Evolutionary conservation across 345 rosid species (phyloP), one percentile per base, ranked within the genome.

Genomic region (Dipteronia dyeriana): DNA sequence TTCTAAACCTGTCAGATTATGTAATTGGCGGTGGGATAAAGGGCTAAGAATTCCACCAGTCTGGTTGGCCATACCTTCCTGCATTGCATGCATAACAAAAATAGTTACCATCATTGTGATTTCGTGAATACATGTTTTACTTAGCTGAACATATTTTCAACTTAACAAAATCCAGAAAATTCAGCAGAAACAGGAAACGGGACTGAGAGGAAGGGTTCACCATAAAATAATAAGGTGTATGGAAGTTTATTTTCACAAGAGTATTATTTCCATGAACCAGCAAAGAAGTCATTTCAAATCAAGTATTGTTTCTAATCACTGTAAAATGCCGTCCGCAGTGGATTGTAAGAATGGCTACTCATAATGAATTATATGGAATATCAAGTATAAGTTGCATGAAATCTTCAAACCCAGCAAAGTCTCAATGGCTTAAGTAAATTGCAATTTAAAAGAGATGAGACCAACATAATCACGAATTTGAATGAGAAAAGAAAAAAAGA

Each of bases 1-100:
- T 51, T 66, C 9, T 64, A 56, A 66, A 96, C 98, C 98, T 92
- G 97, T 85, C 98, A 97, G 13, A 98, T 94, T 60, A 94, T 92
- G 88, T 97, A 96, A 76, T 84, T 83, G 26, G 98, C 92, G 41
- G 99, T 93, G 41, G 98, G 98, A 78, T 85, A 89, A 25, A 92
- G 86, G 77, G 98, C 98, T 86, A 94, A 87, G 84, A 94, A 96
- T 85, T 96, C 98, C 79, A 94, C 99, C 82, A 94, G 86, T 82
- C 97, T 2, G 99, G 95, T 84, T 87, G 97, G 68, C 99, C 99
- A 78, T 92, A 97, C 74, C 99, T 87, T 72, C 97, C 99, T 97
- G 92, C 60, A 82, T 66, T 94, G 92, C 60, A 81, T 66, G 53
- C 26, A 79, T 22, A 64, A 63, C 11, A 74, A 62, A 66, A 7